Percentiles rank a stretch among this genome's conserved stretches.
Evolutionary conservation across 2,329 filamentous ascomycete species (phyloP).

Genomic region (Curvularia lunata): DNA sequence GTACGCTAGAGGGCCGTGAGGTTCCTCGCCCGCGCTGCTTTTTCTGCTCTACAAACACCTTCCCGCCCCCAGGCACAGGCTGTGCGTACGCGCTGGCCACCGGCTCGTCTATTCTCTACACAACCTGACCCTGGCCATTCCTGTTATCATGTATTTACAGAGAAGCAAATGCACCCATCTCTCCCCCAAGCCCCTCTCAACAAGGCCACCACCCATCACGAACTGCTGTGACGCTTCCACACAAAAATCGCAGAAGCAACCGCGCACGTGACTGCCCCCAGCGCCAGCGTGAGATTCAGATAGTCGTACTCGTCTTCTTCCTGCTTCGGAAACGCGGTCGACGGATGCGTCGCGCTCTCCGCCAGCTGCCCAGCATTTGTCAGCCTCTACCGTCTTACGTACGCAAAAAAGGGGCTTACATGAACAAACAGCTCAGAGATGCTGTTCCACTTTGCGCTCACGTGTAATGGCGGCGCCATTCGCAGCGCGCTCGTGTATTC

Average conservation of each 20-base stretch:
- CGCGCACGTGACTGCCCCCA: conserved; percentile 72
- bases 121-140: neutral
- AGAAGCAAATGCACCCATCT: neutral
- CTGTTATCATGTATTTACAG: neutral
- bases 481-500: conserved; percentile 84
- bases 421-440: conserved; percentile 93
- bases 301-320: conserved; percentile 83
- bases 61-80: too few species aligned
- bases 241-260: conserved; percentile 65
- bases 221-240: conserved; percentile 58
- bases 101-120: neutral
- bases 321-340: conserved; percentile 83
- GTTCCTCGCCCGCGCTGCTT: neutral
- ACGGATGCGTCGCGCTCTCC: conserved; percentile 89
- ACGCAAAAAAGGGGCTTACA: conserved; percentile 51
- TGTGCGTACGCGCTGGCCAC: neutral
- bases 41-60: neutral
- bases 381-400: conserved; percentile 17
- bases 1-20: neutral
- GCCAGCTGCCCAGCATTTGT: conserved; percentile 63
- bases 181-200: neutral
- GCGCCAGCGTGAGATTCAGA: conserved; percentile 82
- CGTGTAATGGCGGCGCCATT: conserved; percentile 91
- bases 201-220: conserved; percentile 1
- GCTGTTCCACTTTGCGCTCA: conserved; percentile 91